phyloP scores from a whole-genome alignment of 495 filamentous ascomycete genomes.

The Clavariopsis aquatica region DNA sequence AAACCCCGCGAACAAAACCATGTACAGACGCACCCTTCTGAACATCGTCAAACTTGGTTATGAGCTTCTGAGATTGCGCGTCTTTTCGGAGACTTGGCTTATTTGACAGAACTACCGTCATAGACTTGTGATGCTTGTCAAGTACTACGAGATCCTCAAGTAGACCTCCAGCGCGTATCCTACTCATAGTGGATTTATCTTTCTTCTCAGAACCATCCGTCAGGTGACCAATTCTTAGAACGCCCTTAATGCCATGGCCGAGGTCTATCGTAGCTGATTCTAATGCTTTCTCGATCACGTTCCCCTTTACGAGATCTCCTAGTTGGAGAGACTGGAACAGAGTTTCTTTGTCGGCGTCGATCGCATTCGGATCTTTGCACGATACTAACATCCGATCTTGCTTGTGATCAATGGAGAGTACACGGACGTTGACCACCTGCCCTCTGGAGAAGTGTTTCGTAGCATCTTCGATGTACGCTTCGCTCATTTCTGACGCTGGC shows the following conservation, averaged over 20 bases:
- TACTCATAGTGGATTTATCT: slow-evolving; percentile 69
- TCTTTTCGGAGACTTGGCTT: slow-evolving; percentile 81
- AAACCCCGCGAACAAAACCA: slow-evolving; percentile 85
- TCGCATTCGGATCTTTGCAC: slow-evolving; percentile 82
- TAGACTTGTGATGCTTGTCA: slow-evolving; percentile 71
- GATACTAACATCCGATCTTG: slow-evolving; percentile 77
- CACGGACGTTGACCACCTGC: slow-evolving; percentile 85
- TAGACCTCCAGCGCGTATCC: slow-evolving; percentile 76
- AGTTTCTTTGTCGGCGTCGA: slow-evolving; percentile 71
- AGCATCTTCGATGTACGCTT: slow-evolving; percentile 88
- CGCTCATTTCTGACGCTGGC: slow-evolving; percentile 94
- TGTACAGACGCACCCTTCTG: slow-evolving; percentile 65
- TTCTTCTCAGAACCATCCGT: slow-evolving; percentile 79
- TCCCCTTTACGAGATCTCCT: slow-evolving; percentile 72
- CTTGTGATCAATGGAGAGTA: slow-evolving; percentile 73
- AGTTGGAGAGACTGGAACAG: slow-evolving; percentile 69
- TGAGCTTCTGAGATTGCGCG: slow-evolving; percentile 63
- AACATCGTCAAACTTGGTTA: slow-evolving; percentile 67
- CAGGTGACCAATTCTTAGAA: slow-evolving; percentile 73
- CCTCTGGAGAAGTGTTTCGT: slow-evolving; percentile 83
- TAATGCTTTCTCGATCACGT: slow-evolving; percentile 79
- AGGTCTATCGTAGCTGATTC: slow-evolving; percentile 79
- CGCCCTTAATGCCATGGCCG: slow-evolving; percentile 69
- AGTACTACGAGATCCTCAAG: slow-evolving; percentile 82
- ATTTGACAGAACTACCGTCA: slow-evolving; percentile 70